Evolutionary conservation across 2,329 filamentous ascomycete genomes (phyloP).

Genomic region (Apiospora marii): DNA sequence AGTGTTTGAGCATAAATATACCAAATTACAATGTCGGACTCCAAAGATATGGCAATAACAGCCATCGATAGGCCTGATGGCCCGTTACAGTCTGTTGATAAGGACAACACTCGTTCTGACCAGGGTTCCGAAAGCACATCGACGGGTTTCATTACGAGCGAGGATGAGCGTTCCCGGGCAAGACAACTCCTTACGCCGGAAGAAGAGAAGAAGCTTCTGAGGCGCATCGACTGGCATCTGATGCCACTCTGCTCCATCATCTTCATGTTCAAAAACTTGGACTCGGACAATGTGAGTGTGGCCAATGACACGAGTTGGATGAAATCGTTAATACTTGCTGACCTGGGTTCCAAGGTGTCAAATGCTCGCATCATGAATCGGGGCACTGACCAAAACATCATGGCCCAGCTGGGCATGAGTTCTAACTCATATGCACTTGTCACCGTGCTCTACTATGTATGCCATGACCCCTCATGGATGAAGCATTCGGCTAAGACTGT

Average conservation of each 20-base stretch:
- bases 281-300: conserved; percentile 45
- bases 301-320: neutral
- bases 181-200: conserved; percentile 41
- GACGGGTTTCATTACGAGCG: too few relatives aligned
- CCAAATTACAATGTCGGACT: neutral
- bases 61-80: too few relatives aligned
- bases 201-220: conserved; percentile 54
- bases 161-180: neutral
- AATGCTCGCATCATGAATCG: conserved; percentile 45
- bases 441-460: conserved; percentile 46
- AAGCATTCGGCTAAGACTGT: conserved; percentile 32
- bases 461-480: neutral
- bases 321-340: neutral
- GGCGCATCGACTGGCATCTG: conserved; percentile 51
- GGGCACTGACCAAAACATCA: conserved; percentile 49
- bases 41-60: neutral
- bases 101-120: neutral
- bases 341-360: neutral
- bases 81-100: too few relatives aligned
- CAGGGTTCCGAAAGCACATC: too few relatives aligned
- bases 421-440: conserved; percentile 51
- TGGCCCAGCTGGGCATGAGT: conserved; percentile 49
- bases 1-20: neutral
- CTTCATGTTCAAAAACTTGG: conserved; percentile 51
- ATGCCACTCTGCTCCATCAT: conserved; percentile 51